Conservation (phyloP, 768 basidiomycete genomes). For the Galerina sulciceps region DNA sequence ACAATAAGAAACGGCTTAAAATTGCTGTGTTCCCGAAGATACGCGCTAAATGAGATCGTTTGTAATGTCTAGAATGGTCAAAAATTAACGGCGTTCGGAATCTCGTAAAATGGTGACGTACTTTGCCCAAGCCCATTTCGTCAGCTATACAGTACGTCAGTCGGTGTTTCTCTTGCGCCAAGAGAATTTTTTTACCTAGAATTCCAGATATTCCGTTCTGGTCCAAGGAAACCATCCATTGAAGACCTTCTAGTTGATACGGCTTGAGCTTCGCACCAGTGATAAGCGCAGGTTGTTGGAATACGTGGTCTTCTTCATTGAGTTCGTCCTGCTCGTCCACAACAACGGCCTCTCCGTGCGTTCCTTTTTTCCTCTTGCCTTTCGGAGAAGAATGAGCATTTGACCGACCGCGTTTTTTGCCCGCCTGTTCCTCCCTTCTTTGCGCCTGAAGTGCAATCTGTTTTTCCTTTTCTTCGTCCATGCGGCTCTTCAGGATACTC, state of each 20-base stretch:
- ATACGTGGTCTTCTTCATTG: conserved; percentile 39
- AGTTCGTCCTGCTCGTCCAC: conserved; percentile 21
- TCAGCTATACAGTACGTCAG: conserved; percentile 57
- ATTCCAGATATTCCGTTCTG: conserved; percentile 86
- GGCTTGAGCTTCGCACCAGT: conserved; percentile 87
- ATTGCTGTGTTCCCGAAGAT: conserved; percentile 76
- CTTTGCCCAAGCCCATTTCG: conserved; percentile 95
- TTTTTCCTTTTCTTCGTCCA: conserved; percentile 62
- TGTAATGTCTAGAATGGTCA: conserved; percentile 75
- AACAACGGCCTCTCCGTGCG: conserved; percentile 23
- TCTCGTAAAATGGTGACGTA: conserved; percentile 24
- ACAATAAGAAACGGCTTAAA: conserved; percentile 84
- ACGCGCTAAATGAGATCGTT: conserved; percentile 92
- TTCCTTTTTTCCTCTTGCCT: conserved; percentile 34
- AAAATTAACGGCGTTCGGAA: neutral
- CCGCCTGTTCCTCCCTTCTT: conserved; percentile 18
- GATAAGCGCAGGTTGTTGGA: conserved; percentile 77
- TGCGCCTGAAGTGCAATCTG: conserved; percentile 29
- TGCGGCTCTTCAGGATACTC: conserved; percentile 68
- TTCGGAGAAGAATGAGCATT: conserved; percentile 9
- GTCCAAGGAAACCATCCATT: conserved; percentile 92
- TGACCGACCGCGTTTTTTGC: conserved; percentile 30
- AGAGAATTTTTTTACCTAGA: conserved; percentile 52
- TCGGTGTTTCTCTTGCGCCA: neutral
- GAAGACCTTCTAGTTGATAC: conserved; percentile 92